A percentile compares a stretch with the other conserved stretches of the same genome.
These are phyloP conservation scores for Rutstroemia sp. DNA, from an alignment of 2,329 filamentous ascomycete species.

Conservation along the genomic window DNA sequence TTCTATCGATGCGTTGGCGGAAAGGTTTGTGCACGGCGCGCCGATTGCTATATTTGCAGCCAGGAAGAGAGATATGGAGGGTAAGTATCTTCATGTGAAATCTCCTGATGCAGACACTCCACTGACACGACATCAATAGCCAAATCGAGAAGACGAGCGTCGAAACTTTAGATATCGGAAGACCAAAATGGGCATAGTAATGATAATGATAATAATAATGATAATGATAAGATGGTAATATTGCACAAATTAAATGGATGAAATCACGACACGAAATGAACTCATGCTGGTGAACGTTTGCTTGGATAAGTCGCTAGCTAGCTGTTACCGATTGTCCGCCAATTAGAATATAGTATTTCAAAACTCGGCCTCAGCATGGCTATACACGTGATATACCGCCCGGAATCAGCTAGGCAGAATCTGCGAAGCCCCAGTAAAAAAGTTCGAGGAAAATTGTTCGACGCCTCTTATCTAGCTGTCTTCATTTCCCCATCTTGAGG, in stretches of 20 bases:
- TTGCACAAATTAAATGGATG: not conserved
- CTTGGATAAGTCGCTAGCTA: no score
- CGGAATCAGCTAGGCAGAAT: not conserved
- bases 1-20: conserved; percentile 39
- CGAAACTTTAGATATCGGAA: conserved; percentile 14
- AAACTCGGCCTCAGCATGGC: no score
- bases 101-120: not conserved
- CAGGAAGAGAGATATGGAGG: conserved; percentile 32
- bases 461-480: not conserved
- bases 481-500: no score
- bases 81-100: conserved; percentile 11
- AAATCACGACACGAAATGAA: no score
- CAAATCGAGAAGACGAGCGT: conserved; percentile 18
- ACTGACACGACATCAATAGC: conserved; percentile 10
- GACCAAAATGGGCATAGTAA: not conserved
- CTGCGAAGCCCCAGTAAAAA: conserved; percentile 3
- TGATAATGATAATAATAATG: not conserved
- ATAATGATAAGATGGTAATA: not conserved
- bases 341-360: no score
- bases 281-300: no score
- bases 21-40: conserved; percentile 41
- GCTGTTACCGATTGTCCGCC: no score
- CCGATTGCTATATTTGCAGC: conserved; percentile 37
- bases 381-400: not conserved
- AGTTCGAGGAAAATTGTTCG: conserved; percentile 4